These are phyloP conservation scores for Lomentospora prolificans DNA, from an alignment of 2,329 filamentous ascomycete genomes.

Conservation along the genomic window DNA sequence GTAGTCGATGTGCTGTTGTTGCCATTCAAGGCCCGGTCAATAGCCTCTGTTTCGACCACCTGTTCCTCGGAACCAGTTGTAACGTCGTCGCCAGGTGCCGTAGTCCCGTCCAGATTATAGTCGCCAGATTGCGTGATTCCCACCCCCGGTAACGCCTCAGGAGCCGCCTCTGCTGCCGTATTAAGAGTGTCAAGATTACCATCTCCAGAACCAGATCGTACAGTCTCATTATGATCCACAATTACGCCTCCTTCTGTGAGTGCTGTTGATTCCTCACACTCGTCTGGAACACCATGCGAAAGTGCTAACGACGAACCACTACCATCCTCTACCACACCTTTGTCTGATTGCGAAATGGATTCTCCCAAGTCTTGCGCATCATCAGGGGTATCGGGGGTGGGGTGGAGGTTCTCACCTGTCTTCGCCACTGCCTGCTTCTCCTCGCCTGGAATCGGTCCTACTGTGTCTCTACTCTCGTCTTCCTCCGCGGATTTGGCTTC, in stretches of 20 bases:
- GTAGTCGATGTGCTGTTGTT: not conserved
- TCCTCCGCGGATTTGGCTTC: constrained; percentile 15
- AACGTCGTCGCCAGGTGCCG: not conserved
- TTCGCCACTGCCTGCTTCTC: constrained; percentile 23
- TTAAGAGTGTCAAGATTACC: not conserved
- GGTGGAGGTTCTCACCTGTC: constrained; percentile 34
- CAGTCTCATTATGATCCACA: not conserved
- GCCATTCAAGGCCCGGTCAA: not conserved
- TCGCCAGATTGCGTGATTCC: not conserved
- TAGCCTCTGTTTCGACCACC: constrained; percentile 7
- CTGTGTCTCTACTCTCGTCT: constrained; percentile 28
- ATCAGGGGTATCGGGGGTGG: constrained; percentile 28
- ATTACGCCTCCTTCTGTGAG: constrained; percentile 9
- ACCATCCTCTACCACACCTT: constrained; percentile 12
- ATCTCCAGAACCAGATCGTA: not conserved
- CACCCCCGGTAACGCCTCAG: not conserved
- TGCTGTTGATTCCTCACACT: constrained; percentile 15
- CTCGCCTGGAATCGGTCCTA: constrained; percentile 27
- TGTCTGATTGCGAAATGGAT: constrained; percentile 17
- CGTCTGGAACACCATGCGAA: not conserved
- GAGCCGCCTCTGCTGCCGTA: not conserved
- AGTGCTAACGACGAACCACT: not conserved
- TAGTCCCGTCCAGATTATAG: not conserved
- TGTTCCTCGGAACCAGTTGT: not conserved
- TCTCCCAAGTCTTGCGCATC: constrained; percentile 21